A percentile compares a stretch with the other conserved stretches of the same genome.
These are phyloP conservation scores for Termitomyces sp. DNA, from an alignment of 768 basidiomycete species.

Conservation along the genomic window DNA sequence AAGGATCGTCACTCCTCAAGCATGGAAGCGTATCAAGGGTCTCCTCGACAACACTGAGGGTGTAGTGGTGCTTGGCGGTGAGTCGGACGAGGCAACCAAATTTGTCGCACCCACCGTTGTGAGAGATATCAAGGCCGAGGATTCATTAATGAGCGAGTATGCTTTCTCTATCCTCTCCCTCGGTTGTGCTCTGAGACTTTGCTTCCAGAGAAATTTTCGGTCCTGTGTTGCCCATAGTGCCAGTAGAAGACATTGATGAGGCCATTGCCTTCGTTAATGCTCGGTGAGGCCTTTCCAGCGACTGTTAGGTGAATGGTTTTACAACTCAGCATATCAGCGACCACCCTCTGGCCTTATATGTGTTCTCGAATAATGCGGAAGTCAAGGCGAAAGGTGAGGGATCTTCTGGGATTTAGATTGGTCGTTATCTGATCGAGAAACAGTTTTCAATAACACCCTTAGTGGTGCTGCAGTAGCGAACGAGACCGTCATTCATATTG, in stretches of 20 bases:
- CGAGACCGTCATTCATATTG: constrained; percentile 60
- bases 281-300: constrained; percentile 30
- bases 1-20: constrained; percentile 47
- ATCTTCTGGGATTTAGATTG: neutral
- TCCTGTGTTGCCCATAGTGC: constrained; percentile 71
- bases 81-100: constrained; percentile 46
- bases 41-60: constrained; percentile 67
- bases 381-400: constrained; percentile 57
- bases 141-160: constrained; percentile 75
- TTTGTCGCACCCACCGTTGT: constrained; percentile 76
- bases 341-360: constrained; percentile 71
- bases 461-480: constrained; percentile 71
- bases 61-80: constrained; percentile 58
- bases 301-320: neutral
- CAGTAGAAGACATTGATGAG: constrained; percentile 64
- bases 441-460: constrained; percentile 65
- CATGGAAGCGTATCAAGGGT: constrained; percentile 54
- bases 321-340: constrained; percentile 34
- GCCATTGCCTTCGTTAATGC: constrained; percentile 66
- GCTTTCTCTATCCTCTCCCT: constrained; percentile 16
- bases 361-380: constrained; percentile 57
- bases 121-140: constrained; percentile 51
- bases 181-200: neutral
- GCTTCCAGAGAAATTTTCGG: constrained; percentile 73
- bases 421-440: neutral